Conservation (phyloP, 2,329 filamentous ascomycete genomes). For the Talaromyces sp. region DNA sequence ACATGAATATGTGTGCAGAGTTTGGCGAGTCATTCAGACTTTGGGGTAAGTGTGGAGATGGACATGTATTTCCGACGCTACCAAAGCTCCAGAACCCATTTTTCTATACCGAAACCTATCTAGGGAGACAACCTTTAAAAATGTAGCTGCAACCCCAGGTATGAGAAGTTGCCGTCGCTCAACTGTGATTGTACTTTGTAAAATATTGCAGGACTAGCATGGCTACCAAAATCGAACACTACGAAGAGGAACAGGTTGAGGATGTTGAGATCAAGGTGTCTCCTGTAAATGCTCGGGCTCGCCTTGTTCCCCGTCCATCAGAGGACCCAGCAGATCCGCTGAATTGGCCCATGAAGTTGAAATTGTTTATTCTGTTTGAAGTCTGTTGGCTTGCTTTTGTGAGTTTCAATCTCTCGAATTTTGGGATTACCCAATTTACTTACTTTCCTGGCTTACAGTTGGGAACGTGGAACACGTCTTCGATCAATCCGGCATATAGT, state of each 20-base stretch:
- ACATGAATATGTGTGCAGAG: neutral
- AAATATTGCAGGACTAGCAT: neutral
- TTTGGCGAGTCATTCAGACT: neutral
- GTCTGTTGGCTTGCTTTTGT: constrained; percentile 13
- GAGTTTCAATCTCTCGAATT: neutral
- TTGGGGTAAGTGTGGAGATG: neutral
- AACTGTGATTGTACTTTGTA: neutral
- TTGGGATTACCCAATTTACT: neutral
- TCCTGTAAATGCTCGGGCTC: neutral
- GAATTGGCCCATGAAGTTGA: constrained; percentile 9
- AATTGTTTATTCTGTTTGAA: constrained; percentile 5
- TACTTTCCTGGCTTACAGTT: neutral
- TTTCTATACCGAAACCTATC: neutral
- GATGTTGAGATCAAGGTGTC: constrained; percentile 9
- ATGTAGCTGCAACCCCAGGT: neutral
- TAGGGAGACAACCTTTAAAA: neutral
- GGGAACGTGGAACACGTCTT: constrained; percentile 10
- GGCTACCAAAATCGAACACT: constrained; percentile 4
- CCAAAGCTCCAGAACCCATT: neutral
- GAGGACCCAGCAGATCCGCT: constrained; percentile 10
- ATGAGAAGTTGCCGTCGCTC: neutral
- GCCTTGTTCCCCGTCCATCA: constrained; percentile 9
- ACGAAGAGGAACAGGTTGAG: constrained; percentile 8
- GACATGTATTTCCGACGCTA: neutral
- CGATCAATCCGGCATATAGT: constrained; percentile 2